phyloP scores from a whole-genome alignment of 257 asterid species.

The Paraleonurus japonicus region DNA sequence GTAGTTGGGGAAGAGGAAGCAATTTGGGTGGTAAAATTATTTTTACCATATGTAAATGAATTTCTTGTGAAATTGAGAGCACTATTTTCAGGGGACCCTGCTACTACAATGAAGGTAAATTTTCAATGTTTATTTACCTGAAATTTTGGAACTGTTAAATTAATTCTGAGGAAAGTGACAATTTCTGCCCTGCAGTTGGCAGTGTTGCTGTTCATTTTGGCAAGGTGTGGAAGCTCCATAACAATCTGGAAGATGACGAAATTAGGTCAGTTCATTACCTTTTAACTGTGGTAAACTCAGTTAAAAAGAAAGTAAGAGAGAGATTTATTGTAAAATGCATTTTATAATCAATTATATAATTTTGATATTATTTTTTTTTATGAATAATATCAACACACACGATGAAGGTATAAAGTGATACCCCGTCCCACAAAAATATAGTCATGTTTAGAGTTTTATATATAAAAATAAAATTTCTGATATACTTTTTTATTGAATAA shows the following conservation, averaged over 20 bases:
- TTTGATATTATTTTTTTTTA: background rate
- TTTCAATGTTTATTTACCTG: background rate
- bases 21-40: conserved; percentile 55
- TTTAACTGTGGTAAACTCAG: background rate
- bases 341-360: background rate
- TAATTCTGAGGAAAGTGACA: conserved; percentile 26
- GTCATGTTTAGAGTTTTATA: too few relatives aligned
- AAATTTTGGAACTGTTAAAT: background rate
- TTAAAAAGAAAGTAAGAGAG: too few relatives aligned
- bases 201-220: conserved; percentile 74
- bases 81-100: conserved; percentile 95
- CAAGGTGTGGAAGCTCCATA: conserved; percentile 83
- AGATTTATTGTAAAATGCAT: too few relatives aligned
- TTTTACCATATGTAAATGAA: conserved; percentile 75
- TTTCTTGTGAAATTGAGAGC: conserved; percentile 69
- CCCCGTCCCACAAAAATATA: too few relatives aligned
- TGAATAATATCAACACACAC: too few relatives aligned
- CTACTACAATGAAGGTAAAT: conserved; percentile 87
- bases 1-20: conserved; percentile 90
- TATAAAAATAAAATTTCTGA: too few relatives aligned
- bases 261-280: conserved; percentile 49
- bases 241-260: conserved; percentile 87
- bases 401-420: background rate
- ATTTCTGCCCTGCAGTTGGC: conserved; percentile 64
- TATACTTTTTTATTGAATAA: too few relatives aligned